phyloP scores from a whole-genome alignment of 2,329 filamentous ascomycete genomes.

The Epichloe elymi region DNA sequence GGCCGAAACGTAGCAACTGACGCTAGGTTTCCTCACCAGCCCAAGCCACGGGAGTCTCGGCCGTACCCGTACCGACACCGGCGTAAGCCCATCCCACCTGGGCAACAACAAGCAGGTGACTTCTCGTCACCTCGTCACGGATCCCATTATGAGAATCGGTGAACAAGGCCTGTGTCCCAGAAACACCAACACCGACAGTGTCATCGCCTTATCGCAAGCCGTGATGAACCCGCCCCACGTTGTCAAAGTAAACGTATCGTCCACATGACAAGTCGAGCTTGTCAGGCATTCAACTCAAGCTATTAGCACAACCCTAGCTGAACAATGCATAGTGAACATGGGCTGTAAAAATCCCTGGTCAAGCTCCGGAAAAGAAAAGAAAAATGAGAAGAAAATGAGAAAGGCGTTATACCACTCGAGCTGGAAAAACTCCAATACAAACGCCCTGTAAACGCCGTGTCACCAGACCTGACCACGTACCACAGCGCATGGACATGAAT shows the following conservation, averaged over 20 bases:
- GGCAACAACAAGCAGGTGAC: background rate
- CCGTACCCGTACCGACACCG: background rate
- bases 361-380: too few species aligned
- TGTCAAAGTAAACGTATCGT: too few species aligned
- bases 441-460: background rate
- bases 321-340: too few species aligned
- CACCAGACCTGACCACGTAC: background rate
- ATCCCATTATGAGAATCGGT: background rate
- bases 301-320: too few species aligned
- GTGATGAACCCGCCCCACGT: background rate
- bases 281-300: too few species aligned
- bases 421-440: background rate
- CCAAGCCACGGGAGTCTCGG: background rate
- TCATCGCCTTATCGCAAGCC: background rate
- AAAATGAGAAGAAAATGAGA: too few species aligned
- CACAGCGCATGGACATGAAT: background rate
- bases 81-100: background rate
- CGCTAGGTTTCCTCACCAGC: background rate
- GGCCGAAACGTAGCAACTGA: background rate
- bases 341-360: too few species aligned
- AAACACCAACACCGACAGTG: background rate
- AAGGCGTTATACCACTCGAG: too few species aligned
- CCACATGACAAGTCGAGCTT: too few species aligned
- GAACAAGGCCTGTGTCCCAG: background rate
- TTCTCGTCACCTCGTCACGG: background rate